A percentile compares a stretch with the other conserved stretches of the same genome.
Evolutionary conservation across 495 filamentous ascomycete genomes (phyloP).

Genomic region (Lepidopterella palustris): DNA sequence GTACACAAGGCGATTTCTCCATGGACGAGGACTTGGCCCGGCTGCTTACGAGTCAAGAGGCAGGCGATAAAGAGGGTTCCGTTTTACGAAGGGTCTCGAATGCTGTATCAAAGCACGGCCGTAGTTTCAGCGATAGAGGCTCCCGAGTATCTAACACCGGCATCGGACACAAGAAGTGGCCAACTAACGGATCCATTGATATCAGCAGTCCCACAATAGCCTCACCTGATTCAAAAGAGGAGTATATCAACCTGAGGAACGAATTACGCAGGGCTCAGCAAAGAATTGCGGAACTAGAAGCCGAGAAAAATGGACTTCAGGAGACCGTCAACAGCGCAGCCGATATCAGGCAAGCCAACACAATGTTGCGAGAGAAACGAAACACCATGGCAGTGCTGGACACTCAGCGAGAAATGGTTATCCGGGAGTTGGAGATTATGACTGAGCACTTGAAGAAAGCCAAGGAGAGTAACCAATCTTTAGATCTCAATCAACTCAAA

Average conservation of each 20-base stretch:
- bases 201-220: constrained; percentile 66
- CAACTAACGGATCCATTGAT: constrained; percentile 66
- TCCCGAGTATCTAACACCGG: constrained; percentile 46
- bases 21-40: constrained; percentile 89
- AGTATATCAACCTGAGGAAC: constrained; percentile 63
- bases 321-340: constrained; percentile 57
- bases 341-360: constrained; percentile 77
- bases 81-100: constrained; percentile 86
- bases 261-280: constrained; percentile 77
- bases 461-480: constrained; percentile 48
- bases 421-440: constrained; percentile 83
- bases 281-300: constrained; percentile 75
- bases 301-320: constrained; percentile 47
- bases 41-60: constrained; percentile 65
- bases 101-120: constrained; percentile 77
- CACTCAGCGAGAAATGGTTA: constrained; percentile 88
- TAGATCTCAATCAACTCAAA: constrained; percentile 50
- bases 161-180: constrained; percentile 56
- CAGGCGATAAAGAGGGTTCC: constrained; percentile 52
- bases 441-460: constrained; percentile 67
- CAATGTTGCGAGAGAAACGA: constrained; percentile 83
- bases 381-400: constrained; percentile 95
- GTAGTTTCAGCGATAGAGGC: constrained; percentile 73
- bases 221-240: constrained; percentile 61
- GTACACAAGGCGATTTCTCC: constrained; percentile 67